Conservation (phyloP, 192 early-diverging fungal genomes). For the Geranomyces michiganensis region DNA sequence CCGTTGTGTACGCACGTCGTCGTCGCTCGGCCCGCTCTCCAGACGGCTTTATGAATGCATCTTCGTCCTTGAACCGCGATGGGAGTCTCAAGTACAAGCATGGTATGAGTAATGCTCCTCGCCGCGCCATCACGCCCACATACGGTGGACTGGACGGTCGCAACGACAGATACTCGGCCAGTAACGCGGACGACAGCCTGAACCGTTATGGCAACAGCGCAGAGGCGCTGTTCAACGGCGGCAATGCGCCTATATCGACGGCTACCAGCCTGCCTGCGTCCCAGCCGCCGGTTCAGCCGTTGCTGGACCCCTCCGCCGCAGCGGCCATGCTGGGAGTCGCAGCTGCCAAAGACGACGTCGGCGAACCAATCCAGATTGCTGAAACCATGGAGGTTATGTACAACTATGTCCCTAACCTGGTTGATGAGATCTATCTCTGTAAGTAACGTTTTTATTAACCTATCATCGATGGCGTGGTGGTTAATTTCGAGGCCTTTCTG, state of each 20-base stretch:
- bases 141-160: not conserved
- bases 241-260: not conserved
- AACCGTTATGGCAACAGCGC: not conserved
- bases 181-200: not conserved
- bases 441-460: conserved; percentile 5
- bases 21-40: not conserved
- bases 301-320: conserved; percentile 2
- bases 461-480: not conserved
- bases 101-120: not conserved
- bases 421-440: conserved; percentile 52
- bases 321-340: conserved; percentile 10
- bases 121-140: not conserved
- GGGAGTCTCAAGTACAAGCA: conserved; percentile 8
- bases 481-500: too few relatives aligned
- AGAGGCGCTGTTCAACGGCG: not conserved
- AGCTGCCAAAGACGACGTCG: not conserved
- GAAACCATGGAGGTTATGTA: conserved; percentile 51
- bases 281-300: not conserved
- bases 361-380: conserved; percentile 31
- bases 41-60: not conserved
- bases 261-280: not conserved
- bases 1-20: not conserved
- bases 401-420: conserved; percentile 49
- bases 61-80: not conserved
- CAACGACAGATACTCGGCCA: not conserved